Base-by-base conservation (phyloP, 345 rosid species). In the Gossypium raimondii region DNA sequence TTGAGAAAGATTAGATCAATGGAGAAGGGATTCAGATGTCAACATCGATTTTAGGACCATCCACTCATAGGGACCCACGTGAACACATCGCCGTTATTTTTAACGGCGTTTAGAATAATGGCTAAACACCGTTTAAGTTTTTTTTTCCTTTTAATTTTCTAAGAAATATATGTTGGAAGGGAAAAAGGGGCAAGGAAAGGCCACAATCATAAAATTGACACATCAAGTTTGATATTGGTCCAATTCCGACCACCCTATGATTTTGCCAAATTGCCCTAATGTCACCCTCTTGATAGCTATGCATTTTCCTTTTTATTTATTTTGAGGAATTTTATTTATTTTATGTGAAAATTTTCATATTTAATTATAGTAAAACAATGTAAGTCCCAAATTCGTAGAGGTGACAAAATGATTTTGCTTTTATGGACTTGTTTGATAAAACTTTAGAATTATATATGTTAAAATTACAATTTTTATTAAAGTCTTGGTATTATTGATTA, bases 1-100 rank as follows among this genome's bases (percentile, higher is more conserved):
- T 66, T 64, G 70, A 20, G 77, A 53, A 77, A 66, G 79, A 72
- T 86, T 79, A 73, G 81, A 74, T 81, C 78, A 27, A 63, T 61
- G 59, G 72, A 55, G 52, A 13, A 78, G 56, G 45, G 76, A 78
- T 83, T 80, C 84, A 81, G 86, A 83, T 85, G 87, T 88, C 88
- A 75, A 83, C 91, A 68, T 88, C 87, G 81, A 12, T 62, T 78
- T 79, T 52, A 55, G 90, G 85, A 82, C 83, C 79, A 59, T 73
- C 82, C 43, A 1, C 72, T 7, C 2, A 7, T 34, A 77, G 86
- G 86, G 84, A 38, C 81, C 87, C 81, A 17, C 70, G 41, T 53
- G 47, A 27, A 55, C 61, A 53, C n/a, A 70, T 79, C 55, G 76
- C 16, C 59, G 38, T 22, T 43, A 14, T 44, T 2, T 43, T 24